These are phyloP conservation scores for Aspergillus caelatus DNA, from an alignment of 2,329 filamentous ascomycete genomes.

Conservation along the genomic window DNA sequence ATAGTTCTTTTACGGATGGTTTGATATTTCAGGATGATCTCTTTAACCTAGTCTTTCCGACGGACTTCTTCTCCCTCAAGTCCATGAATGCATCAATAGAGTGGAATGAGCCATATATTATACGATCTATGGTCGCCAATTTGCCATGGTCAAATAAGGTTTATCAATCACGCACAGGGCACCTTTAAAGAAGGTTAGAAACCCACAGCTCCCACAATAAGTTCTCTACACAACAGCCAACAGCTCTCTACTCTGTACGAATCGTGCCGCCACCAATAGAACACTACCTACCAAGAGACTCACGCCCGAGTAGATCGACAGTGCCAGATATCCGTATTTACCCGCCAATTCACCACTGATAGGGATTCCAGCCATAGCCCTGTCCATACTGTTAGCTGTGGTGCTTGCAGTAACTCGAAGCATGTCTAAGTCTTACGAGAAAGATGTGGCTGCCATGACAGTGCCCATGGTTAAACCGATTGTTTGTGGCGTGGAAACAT, in stretches of 20 bases:
- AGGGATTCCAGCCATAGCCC: slow-evolving; percentile 45
- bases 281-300: slow-evolving; percentile 36
- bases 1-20: accelerated
- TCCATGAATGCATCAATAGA: not conserved
- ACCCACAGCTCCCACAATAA: not conserved
- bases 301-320: slow-evolving; percentile 43
- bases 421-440: slow-evolving; percentile 40
- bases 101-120: not conserved
- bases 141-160: not conserved
- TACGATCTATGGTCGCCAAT: not conserved
- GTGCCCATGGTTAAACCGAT: slow-evolving; percentile 49
- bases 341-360: slow-evolving; percentile 46
- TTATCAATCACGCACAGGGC: accelerated
- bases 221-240: slow-evolving; percentile 14
- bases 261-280: slow-evolving; percentile 25
- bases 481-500: slow-evolving; percentile 42
- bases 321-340: slow-evolving; percentile 44
- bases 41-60: not conserved
- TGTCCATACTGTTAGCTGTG: slow-evolving; percentile 16
- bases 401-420: not conserved
- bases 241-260: slow-evolving; percentile 21
- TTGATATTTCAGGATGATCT: not conserved
- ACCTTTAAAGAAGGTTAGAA: not conserved
- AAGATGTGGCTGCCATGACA: slow-evolving; percentile 44
- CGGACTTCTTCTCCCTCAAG: not conserved